Conservation (phyloP, 2,329 filamentous ascomycete genomes). For the Epichloe elymi region DNA sequence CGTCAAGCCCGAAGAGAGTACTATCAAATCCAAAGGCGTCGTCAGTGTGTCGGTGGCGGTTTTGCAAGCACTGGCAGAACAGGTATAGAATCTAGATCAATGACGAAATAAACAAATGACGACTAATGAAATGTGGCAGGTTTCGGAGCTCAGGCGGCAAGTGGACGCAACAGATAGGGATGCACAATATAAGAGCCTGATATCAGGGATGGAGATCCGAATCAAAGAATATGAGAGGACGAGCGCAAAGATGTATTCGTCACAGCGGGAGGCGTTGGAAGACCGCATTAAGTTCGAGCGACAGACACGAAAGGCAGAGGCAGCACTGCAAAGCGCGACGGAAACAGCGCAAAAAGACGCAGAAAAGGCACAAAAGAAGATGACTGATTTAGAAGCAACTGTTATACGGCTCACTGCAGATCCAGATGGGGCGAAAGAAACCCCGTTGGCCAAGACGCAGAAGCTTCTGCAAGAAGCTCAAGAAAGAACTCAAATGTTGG, state of each 20-base stretch:
- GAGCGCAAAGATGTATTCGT: conserved; percentile 29
- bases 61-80: conserved; percentile 26
- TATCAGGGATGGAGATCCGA: conserved; percentile 30
- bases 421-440: conserved; percentile 12
- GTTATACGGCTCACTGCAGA: conserved; percentile 17
- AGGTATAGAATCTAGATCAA: conserved; percentile 16
- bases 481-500: conserved; percentile 26
- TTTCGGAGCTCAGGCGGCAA: conserved; percentile 18
- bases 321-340: conserved; percentile 15
- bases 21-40: conserved; percentile 9
- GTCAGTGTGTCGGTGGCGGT: conserved; percentile 17
- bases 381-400: conserved; percentile 23
- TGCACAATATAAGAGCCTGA: conserved; percentile 25
- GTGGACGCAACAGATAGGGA: conserved; percentile 17
- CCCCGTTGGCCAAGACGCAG: conserved; percentile 15
- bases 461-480: conserved; percentile 23
- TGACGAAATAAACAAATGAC: neutral
- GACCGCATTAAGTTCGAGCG: conserved; percentile 36
- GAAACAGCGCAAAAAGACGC: conserved; percentile 19
- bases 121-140: conserved; percentile 9
- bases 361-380: conserved; percentile 24
- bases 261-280: conserved; percentile 35
- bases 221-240: conserved; percentile 33
- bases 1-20: conserved; percentile 7
- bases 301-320: conserved; percentile 28